Percentiles rank a stretch among this genome's conserved stretches.
Conservation (phyloP, 108 stramenopile species). For the Cyclotella kingstonii region DNA sequence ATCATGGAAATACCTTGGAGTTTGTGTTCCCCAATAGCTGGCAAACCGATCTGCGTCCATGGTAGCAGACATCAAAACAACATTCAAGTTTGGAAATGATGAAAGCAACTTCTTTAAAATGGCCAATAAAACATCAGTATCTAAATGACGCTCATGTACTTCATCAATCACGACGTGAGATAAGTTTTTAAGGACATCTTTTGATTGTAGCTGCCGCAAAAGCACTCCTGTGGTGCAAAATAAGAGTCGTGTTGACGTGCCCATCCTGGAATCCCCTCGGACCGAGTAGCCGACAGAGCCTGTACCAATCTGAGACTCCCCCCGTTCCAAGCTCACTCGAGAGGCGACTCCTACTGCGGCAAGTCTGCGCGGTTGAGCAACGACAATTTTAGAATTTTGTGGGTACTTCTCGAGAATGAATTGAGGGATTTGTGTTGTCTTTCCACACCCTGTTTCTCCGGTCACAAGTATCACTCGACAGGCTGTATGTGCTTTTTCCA, state of each 20-base stretch:
- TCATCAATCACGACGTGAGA: conserved; percentile 96
- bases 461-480: conserved; percentile 79
- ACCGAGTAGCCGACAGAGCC: conserved; percentile 93
- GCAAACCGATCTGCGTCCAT: conserved; percentile 91
- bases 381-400: conserved; percentile 78
- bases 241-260: conserved; percentile 74
- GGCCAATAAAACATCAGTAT: conserved; percentile 69
- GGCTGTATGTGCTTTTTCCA: conserved; percentile 42
- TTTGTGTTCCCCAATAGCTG: conserved; percentile 63
- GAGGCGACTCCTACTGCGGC: conserved; percentile 58
- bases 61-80: conserved; percentile 76
- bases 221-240: conserved; percentile 98
- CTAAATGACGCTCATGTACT: conserved; percentile 92
- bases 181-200: conserved; percentile 72
- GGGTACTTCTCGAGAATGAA: conserved; percentile 87
- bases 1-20: conserved; percentile 41
- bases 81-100: conserved; percentile 26
- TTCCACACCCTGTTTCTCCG: conserved; percentile 83
- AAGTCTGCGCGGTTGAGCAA: conserved; percentile 88
- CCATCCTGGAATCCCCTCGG: conserved; percentile 75
- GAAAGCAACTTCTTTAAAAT: conserved; percentile 40
- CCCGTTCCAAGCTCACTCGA: conserved; percentile 92
- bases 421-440: conserved; percentile 94
- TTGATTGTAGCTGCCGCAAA: conserved; percentile 90
- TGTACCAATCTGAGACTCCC: conserved; percentile 59